Conservation (phyloP, 1,139 yeast genomes). For the Meyerozyma smithsonii region DNA sequence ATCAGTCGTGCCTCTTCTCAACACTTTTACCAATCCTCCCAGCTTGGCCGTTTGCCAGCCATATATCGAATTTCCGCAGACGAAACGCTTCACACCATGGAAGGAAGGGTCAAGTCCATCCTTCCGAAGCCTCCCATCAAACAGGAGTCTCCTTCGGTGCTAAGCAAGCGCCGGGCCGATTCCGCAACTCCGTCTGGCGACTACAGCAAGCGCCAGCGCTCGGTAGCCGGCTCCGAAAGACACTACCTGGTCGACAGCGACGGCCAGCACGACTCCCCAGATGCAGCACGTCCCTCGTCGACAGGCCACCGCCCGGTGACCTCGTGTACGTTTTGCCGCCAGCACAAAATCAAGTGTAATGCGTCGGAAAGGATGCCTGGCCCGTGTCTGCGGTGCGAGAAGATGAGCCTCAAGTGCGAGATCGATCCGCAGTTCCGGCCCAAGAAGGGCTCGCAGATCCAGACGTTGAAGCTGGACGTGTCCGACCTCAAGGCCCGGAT, state of each 20-base stretch:
- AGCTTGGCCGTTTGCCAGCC: background rate
- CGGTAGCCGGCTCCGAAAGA: background rate
- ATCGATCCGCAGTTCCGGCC: conserved; percentile 92
- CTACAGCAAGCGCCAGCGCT: conserved; percentile 4
- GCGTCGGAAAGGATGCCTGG: conserved; percentile 80
- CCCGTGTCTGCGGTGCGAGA: conserved; percentile 78
- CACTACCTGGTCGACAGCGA: conserved; percentile 4
- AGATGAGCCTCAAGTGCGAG: conserved; percentile 77
- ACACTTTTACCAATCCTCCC: conserved; percentile 2
- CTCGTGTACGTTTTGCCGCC: conserved; percentile 91
- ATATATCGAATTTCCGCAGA: too few species aligned
- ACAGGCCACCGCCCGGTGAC: conserved; percentile 78
- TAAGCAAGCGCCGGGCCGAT: conserved; percentile 2
- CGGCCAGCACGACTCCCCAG: conserved; percentile 5
- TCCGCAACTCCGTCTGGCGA: conserved; percentile 1
- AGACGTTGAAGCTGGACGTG: conserved; percentile 76
- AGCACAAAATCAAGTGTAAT: conserved; percentile 89
- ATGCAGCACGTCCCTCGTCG: conserved; percentile 20
- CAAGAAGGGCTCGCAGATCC: conserved; percentile 86
- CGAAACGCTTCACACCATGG: background rate
- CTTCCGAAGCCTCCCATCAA: conserved; percentile 26
- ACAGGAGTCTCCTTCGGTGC: conserved; percentile 4
- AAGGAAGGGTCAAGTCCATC: conserved; percentile 31
- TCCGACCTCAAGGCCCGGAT: conserved; percentile 76
- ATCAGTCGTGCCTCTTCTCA: conserved; percentile 19